phyloP scores from a whole-genome alignment of 257 asterid genomes.

The Solanum pinnatisectum region DNA sequence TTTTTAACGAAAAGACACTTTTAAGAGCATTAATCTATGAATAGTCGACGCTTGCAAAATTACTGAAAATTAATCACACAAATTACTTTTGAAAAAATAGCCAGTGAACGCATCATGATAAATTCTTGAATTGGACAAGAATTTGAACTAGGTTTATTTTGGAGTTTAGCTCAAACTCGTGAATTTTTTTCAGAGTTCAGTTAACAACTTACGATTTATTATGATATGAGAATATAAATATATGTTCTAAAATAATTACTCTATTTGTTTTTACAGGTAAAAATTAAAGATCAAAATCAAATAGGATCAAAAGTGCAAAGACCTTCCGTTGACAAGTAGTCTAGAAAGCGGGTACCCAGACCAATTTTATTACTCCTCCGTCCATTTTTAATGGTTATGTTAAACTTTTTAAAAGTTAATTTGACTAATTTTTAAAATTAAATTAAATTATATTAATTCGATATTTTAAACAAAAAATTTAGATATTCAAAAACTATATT shows the following conservation, averaged over 20 bases:
- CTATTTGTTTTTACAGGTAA: not conserved
- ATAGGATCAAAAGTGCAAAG: not conserved
- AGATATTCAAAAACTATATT: no score
- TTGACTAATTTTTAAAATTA: no score
- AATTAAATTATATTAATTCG: no score
- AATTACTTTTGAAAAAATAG: not conserved
- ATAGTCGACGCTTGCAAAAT: not conserved
- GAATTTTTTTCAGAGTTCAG: no score
- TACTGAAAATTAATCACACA: not conserved
- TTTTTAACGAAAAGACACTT: not conserved
- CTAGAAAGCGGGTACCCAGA: not conserved
- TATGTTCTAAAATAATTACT: no score
- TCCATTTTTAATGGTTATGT: no score
- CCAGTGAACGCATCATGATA: not conserved
- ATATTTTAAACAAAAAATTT: no score
- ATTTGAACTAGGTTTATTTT: not conserved
- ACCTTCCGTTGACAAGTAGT: not conserved
- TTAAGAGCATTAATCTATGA: not conserved
- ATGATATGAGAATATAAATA: no score
- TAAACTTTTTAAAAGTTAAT: accelerated
- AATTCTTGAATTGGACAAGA: not conserved
- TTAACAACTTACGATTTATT: not conserved
- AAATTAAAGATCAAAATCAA: no score
- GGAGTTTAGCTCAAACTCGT: not conserved
- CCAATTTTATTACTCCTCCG: not conserved